Conservation (phyloP, 805 yeast genomes). For the Dipodascus albidus region DNA sequence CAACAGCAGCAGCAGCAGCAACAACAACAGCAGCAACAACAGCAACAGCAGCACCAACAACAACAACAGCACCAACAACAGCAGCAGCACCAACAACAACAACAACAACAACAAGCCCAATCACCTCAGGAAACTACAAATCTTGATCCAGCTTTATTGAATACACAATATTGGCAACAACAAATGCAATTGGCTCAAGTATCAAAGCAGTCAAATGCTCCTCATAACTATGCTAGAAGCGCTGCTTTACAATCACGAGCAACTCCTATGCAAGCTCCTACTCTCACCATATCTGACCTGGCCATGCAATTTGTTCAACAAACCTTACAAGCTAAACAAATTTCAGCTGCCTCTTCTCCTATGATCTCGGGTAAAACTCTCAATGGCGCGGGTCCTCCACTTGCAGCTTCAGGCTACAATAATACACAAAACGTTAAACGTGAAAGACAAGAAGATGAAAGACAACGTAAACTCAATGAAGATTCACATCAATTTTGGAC, state of each 20-base stretch:
- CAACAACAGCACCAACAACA: conserved; percentile 3
- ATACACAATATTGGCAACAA: conserved; percentile 54
- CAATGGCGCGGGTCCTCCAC: conserved; percentile 2
- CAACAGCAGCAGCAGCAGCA: no score
- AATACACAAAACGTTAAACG: conserved; percentile 20
- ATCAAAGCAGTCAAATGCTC: conserved; percentile 54
- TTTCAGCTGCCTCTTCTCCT: conserved; percentile 9
- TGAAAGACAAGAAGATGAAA: conserved; percentile 29
- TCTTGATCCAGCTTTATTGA: conserved; percentile 2
- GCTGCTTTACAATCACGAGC: conserved; percentile 58
- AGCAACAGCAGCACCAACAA: neutral
- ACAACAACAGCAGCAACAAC: neutral
- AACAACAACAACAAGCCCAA: conserved; percentile 11
- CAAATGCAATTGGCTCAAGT: conserved; percentile 62
- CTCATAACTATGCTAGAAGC: conserved; percentile 76
- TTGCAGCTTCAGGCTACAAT: conserved; percentile 11
- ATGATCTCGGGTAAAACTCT: conserved; percentile 11
- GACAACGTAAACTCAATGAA: conserved; percentile 28
- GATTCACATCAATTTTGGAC: conserved; percentile 78
- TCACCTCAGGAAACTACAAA: neutral
- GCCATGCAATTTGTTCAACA: conserved; percentile 28
- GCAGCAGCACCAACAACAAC: conserved; percentile 6
- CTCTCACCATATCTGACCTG: conserved; percentile 27
- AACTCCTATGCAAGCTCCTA: conserved; percentile 21
- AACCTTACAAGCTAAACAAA: conserved; percentile 10